Percentiles rank a stretch among this genome's conserved stretches.
Conservation (phyloP, 1,284 basidiomycete species). For the Boletus hoseneyae region DNA sequence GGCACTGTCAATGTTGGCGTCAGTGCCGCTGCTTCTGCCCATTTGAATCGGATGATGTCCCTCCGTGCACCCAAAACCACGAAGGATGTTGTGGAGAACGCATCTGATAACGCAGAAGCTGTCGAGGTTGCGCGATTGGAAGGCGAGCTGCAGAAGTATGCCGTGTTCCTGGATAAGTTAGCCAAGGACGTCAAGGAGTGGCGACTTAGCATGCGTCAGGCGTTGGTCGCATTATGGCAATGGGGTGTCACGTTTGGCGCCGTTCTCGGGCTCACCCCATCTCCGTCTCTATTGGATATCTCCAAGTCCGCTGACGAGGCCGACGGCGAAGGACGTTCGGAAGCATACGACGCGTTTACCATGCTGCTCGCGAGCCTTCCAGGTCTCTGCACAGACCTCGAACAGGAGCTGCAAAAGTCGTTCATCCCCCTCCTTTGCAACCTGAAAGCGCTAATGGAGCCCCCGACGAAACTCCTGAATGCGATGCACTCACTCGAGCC, state of each 20-base stretch:
- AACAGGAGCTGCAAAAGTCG: slow-evolving; percentile 47
- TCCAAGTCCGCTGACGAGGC: slow-evolving; percentile 13
- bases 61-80: slow-evolving; percentile 31
- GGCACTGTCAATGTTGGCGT: slow-evolving; percentile 33
- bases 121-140: slow-evolving; percentile 53
- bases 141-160: slow-evolving; percentile 50
- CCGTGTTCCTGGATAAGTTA: slow-evolving; percentile 55
- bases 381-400: slow-evolving; percentile 50
- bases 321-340: slow-evolving; percentile 35
- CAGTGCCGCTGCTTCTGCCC: slow-evolving; percentile 53
- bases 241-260: slow-evolving; percentile 67
- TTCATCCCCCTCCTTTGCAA: slow-evolving; percentile 54
- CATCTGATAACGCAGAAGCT: slow-evolving; percentile 43
- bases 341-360: slow-evolving; percentile 74
- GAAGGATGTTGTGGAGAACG: slow-evolving; percentile 25
- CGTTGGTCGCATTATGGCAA: slow-evolving; percentile 38
- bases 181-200: slow-evolving; percentile 60
- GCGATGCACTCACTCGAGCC: slow-evolving; percentile 70
- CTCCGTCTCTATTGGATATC: slow-evolving; percentile 31
- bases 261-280: slow-evolving; percentile 59
- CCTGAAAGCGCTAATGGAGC: slow-evolving; percentile 52
- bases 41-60: slow-evolving; percentile 58
- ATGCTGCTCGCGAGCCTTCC: slow-evolving; percentile 54
- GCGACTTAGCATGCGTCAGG: slow-evolving; percentile 42
- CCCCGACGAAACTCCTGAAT: slow-evolving; percentile 61